Conservation (phyloP, 179 eudicot genomes). For the Sideroxylon spinosum region DNA sequence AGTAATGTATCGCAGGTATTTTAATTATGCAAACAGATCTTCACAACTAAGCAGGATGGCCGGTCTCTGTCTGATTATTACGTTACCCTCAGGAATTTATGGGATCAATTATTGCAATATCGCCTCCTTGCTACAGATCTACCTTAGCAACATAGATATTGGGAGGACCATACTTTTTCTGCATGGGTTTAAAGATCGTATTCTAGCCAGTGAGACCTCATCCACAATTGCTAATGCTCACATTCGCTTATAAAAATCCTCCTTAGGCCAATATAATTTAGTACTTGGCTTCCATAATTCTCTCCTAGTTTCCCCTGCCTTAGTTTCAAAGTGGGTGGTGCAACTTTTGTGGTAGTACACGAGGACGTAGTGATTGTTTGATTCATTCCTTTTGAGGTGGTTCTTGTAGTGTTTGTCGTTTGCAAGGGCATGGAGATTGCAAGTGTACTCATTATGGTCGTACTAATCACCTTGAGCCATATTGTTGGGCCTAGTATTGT, state of each 20-base stretch:
- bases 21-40: background rate
- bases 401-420: background rate
- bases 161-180: background rate
- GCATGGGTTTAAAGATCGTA: background rate
- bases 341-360: too few relatives aligned
- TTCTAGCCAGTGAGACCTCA: too few relatives aligned
- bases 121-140: background rate
- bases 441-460: background rate
- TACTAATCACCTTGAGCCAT: background rate
- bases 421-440: background rate
- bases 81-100: background rate
- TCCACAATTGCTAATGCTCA: background rate
- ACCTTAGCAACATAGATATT: background rate
- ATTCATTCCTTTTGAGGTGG: background rate
- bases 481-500: background rate
- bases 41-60: background rate
- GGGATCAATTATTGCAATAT: slow-evolving; percentile 1
- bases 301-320: background rate
- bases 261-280: background rate
- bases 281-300: background rate
- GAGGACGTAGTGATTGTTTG: too few relatives aligned
- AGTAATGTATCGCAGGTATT: background rate
- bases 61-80: background rate
- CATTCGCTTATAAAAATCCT: too few relatives aligned
- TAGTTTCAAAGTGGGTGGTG: background rate